phyloP scores from a whole-genome alignment of 2,329 filamentous ascomycete species.

The Ceratocystis destructans region DNA sequence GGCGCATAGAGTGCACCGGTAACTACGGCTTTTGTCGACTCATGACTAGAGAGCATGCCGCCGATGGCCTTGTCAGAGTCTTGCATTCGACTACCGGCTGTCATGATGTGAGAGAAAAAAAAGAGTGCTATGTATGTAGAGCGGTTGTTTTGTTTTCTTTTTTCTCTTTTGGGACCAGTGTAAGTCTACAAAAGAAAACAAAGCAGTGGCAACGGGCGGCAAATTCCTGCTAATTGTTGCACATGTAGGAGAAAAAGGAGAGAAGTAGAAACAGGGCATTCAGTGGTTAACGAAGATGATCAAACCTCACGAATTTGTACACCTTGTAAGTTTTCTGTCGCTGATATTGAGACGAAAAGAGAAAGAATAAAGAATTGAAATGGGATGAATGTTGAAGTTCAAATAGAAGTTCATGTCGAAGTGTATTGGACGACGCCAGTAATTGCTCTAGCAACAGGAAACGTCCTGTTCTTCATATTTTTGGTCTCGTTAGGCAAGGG shows the following conservation, averaged over 20 bases:
- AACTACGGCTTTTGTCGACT: not conserved
- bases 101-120: not conserved
- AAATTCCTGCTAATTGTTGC: not conserved
- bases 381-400: not conserved
- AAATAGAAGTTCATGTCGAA: too few species aligned
- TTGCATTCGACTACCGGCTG: not conserved
- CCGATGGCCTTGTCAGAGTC: not conserved
- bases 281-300: not conserved
- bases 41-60: not conserved
- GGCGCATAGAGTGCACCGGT: not conserved
- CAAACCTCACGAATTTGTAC: not conserved
- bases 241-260: not conserved
- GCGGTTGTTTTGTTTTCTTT: not conserved
- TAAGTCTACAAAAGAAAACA: not conserved
- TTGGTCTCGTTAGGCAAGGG: not conserved
- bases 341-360: not conserved
- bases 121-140: not conserved
- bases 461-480: not conserved
- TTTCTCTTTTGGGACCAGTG: not conserved
- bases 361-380: not conserved
- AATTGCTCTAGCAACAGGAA: not conserved
- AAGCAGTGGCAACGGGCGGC: conserved; percentile 2
- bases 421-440: not conserved
- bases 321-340: not conserved
- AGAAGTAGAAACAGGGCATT: not conserved